Conservation (phyloP, 164 flowering plant genomes). For the Umbilicus rupestris region DNA sequence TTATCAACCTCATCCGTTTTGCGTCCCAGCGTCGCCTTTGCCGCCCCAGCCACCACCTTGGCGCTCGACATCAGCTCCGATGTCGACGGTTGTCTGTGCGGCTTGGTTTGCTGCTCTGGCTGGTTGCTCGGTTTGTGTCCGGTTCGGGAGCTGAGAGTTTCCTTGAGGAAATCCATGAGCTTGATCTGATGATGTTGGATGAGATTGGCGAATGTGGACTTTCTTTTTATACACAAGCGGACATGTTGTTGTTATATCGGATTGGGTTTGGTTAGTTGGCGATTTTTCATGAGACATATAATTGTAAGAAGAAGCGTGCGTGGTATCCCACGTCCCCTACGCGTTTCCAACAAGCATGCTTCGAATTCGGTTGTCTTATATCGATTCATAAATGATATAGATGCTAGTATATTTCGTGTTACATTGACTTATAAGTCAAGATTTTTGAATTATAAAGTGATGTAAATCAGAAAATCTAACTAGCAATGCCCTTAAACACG, state of each 20-base stretch:
- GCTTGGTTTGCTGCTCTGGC: not conserved
- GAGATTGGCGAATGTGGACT: not conserved
- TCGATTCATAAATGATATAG: no score
- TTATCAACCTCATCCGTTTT: conserved; percentile 29
- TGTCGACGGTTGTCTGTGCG: conserved; percentile 19
- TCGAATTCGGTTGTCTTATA: no score
- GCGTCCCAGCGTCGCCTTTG: conserved; percentile 17
- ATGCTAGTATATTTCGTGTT: no score
- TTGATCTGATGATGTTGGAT: not conserved
- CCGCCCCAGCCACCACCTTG: conserved; percentile 43
- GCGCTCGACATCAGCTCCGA: conserved; percentile 41
- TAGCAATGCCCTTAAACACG: no score
- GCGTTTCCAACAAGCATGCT: not conserved
- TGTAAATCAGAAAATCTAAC: no score
- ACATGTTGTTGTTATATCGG: not conserved
- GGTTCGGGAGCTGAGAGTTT: not conserved
- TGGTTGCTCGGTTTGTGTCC: conserved; percentile 3
- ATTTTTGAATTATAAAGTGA: no score
- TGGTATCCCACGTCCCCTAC: not conserved
- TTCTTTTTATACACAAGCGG: not conserved
- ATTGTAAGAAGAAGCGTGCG: not conserved
- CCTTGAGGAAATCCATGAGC: not conserved
- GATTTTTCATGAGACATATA: not conserved
- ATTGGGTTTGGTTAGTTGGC: not conserved
- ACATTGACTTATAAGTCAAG: no score